phyloP scores from a whole-genome alignment of 2,329 filamentous ascomycete genomes.

The Furcasterigmium sp. region DNA sequence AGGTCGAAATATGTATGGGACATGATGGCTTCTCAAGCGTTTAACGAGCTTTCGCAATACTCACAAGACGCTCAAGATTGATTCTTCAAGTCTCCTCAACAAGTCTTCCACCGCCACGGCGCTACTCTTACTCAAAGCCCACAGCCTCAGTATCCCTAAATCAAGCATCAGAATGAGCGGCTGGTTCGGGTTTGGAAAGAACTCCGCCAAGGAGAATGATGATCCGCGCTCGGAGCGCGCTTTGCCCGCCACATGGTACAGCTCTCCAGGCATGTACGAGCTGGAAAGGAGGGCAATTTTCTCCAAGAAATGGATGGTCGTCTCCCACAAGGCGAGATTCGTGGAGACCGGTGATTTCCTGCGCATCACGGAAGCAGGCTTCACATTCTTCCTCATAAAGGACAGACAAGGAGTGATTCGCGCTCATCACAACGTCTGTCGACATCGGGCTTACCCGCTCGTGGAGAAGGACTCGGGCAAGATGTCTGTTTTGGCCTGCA shows the following conservation, averaged over 20 bases:
- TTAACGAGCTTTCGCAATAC: too few species aligned
- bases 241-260: constrained; percentile 18
- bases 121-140: too few species aligned
- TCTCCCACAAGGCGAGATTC: constrained; percentile 15
- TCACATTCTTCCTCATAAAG: constrained; percentile 15
- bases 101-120: too few species aligned
- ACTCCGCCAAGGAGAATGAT: not conserved
- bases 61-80: too few species aligned
- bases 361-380: constrained; percentile 13
- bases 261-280: constrained; percentile 27
- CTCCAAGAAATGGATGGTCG: constrained; percentile 26
- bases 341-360: constrained; percentile 13
- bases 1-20: too few species aligned
- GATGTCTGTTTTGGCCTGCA: constrained; percentile 8
- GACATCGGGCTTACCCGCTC: constrained; percentile 14
- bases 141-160: too few species aligned
- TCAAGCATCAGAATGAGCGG: not conserved
- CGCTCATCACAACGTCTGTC: constrained; percentile 15
- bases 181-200: not conserved
- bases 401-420: constrained; percentile 14
- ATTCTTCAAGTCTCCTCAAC: too few species aligned
- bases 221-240: constrained; percentile 11
- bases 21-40: too few species aligned
- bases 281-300: constrained; percentile 33
- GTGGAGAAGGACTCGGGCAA: constrained; percentile 13